These are phyloP conservation scores for Coffea eugenioides DNA, from an alignment of 257 asterid genomes.

Conservation along the genomic window DNA sequence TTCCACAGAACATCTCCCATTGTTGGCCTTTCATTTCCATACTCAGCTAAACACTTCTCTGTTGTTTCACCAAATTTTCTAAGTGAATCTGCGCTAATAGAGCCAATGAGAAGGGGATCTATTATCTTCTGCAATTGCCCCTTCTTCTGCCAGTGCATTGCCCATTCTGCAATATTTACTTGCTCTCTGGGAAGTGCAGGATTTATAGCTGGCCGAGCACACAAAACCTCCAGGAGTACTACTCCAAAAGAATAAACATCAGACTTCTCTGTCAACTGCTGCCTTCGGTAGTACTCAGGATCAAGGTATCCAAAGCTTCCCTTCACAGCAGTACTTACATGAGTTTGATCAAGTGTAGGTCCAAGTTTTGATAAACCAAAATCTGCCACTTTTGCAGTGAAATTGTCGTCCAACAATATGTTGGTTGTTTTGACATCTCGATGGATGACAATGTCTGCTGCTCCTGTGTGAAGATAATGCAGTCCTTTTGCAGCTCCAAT, in stretches of 20 bases:
- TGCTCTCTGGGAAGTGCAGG: constrained; percentile 34
- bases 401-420: constrained; percentile 30
- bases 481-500: constrained; percentile 38
- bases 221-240: constrained; percentile 32
- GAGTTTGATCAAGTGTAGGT: constrained; percentile 32
- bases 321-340: constrained; percentile 30
- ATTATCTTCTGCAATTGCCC: constrained; percentile 31
- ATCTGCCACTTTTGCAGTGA: constrained; percentile 34
- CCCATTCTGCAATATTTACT: constrained; percentile 40
- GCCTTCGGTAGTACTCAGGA: constrained; percentile 35
- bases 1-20: constrained; percentile 44
- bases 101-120: constrained; percentile 24
- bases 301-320: constrained; percentile 40
- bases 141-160: constrained; percentile 37
- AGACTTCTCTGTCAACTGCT: constrained; percentile 34
- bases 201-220: constrained; percentile 36
- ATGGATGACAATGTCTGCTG: constrained; percentile 31
- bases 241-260: constrained; percentile 42
- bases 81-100: constrained; percentile 23
- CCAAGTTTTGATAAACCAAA: constrained; percentile 36
- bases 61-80: constrained; percentile 33
- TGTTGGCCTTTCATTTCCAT: constrained; percentile 36
- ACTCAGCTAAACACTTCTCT: constrained; percentile 35
- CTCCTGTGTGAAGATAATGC: constrained; percentile 37
- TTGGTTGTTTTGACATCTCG: constrained; percentile 38